Conservation (phyloP, 495 filamentous ascomycete species). For the Cenococcum geophilum region DNA sequence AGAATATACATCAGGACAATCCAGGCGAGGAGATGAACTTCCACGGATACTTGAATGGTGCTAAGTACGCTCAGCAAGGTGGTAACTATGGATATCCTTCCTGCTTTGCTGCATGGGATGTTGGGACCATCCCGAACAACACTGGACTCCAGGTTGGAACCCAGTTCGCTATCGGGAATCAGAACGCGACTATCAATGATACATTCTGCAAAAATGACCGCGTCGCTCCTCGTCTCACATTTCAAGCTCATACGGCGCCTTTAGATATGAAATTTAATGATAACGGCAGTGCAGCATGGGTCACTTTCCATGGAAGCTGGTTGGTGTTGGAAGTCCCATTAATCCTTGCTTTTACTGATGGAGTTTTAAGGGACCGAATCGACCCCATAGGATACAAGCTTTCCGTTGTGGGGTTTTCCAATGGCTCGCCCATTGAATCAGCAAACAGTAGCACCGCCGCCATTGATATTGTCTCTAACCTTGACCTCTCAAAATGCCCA, state of each 20-base stretch:
- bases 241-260: slow-evolving; percentile 40
- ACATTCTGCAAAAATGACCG: slow-evolving; percentile 29
- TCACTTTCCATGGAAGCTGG: slow-evolving; percentile 42
- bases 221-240: slow-evolving; percentile 33
- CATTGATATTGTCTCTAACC: slow-evolving; percentile 45
- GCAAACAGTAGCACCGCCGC: slow-evolving; percentile 41
- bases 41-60: slow-evolving; percentile 54
- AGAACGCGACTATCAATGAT: slow-evolving; percentile 37
- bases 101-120: slow-evolving; percentile 60
- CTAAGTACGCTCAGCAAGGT: slow-evolving; percentile 40
- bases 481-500: slow-evolving; percentile 35
- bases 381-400: slow-evolving; percentile 46
- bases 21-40: slow-evolving; percentile 72
- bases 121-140: slow-evolving; percentile 44
- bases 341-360: background rate
- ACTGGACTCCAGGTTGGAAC: slow-evolving; percentile 43
- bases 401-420: slow-evolving; percentile 42
- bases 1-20: slow-evolving; percentile 62
- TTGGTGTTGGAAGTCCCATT: slow-evolving; percentile 23
- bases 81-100: slow-evolving; percentile 63
- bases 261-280: slow-evolving; percentile 40
- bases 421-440: slow-evolving; percentile 42
- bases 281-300: slow-evolving; percentile 38
- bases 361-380: slow-evolving; percentile 38
- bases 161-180: slow-evolving; percentile 45